Conservation (phyloP, 768 basidiomycete genomes). For the Phylloporus rhodoxanthus region DNA sequence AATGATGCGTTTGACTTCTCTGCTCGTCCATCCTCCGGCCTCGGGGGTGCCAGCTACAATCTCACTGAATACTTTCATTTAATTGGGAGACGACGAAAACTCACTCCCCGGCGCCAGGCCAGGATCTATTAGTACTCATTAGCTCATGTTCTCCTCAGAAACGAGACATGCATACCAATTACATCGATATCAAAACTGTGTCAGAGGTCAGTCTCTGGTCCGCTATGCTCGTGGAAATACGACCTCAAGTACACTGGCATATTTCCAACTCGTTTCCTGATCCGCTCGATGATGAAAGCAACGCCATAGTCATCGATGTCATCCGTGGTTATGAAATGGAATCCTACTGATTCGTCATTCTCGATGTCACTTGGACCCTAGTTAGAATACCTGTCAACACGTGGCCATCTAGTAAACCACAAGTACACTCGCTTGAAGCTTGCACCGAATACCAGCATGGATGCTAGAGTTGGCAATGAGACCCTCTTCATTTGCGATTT, state of each 20-base stretch:
- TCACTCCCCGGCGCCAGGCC: constrained; percentile 45
- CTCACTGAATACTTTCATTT: too few relatives aligned
- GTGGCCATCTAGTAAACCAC: too few relatives aligned
- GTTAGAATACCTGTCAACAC: background rate
- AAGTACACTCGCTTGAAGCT: constrained; percentile 43
- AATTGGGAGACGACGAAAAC: too few relatives aligned
- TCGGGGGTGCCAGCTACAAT: too few relatives aligned
- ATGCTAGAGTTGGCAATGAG: constrained; percentile 68
- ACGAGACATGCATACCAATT: constrained; percentile 42
- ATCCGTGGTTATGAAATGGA: constrained; percentile 49
- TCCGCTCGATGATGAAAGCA: constrained; percentile 59
- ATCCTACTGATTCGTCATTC: constrained; percentile 58
- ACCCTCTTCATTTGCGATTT: constrained; percentile 49
- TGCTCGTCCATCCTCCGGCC: too few relatives aligned
- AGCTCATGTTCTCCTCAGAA: background rate
- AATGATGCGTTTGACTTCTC: constrained; percentile 71
- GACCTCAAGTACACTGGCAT: constrained; percentile 73
- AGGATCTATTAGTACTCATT: too few relatives aligned
- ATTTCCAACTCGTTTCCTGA: constrained; percentile 65
- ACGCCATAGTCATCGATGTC: constrained; percentile 81
- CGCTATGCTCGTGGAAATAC: background rate
- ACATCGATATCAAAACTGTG: constrained; percentile 70
- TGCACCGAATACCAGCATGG: constrained; percentile 73
- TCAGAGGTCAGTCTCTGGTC: background rate
- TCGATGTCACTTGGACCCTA: constrained; percentile 36